Evolutionary conservation across 768 basidiomycete genomes (phyloP).

Genomic region (Psilocybe cubensis): DNA sequence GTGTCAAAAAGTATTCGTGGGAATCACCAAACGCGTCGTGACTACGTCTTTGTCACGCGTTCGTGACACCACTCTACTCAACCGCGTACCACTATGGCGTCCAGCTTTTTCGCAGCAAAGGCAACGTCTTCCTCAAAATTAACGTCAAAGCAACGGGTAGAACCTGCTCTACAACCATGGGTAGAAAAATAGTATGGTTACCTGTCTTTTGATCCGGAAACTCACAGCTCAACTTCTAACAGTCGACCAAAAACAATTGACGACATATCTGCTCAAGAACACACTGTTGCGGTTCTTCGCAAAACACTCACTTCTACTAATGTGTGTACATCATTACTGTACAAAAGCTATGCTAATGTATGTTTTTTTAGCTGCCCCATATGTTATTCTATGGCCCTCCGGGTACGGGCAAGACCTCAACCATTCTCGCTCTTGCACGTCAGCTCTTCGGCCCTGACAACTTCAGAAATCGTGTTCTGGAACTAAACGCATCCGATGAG

Average conservation of each 20-base stretch:
- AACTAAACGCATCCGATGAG: constrained; percentile 98
- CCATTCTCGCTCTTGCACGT: constrained; percentile 54
- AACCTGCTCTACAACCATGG: constrained; percentile 84
- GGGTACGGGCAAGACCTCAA: constrained; percentile 98
- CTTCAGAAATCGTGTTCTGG: constrained; percentile 90
- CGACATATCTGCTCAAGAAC: constrained; percentile 96
- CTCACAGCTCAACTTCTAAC: constrained; percentile 1
- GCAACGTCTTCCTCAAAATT: constrained; percentile 41
- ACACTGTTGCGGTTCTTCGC: constrained; percentile 88
- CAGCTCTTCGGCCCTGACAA: constrained; percentile 77
- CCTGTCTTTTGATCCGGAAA: neutral
- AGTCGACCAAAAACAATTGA: constrained; percentile 98
- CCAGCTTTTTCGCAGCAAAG: constrained; percentile 61
- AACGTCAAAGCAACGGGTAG: constrained; percentile 47
- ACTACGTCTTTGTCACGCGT: constrained; percentile 50
- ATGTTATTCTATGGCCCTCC: constrained; percentile 99
- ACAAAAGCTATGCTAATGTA: neutral
- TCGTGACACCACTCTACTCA: constrained; percentile 35
- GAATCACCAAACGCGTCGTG: constrained; percentile 42
- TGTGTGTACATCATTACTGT: constrained; percentile 42
- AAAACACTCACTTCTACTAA: constrained; percentile 94
- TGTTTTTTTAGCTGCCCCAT: constrained; percentile 80
- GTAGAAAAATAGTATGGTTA: constrained; percentile 93
- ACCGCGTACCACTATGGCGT: constrained; percentile 45
- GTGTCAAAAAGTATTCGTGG: constrained; percentile 29